Percentiles rank a stretch among this genome's conserved stretches.
phyloP scores from a whole-genome alignment of 2,329 filamentous ascomycete genomes.

The Capronia epimyces region DNA sequence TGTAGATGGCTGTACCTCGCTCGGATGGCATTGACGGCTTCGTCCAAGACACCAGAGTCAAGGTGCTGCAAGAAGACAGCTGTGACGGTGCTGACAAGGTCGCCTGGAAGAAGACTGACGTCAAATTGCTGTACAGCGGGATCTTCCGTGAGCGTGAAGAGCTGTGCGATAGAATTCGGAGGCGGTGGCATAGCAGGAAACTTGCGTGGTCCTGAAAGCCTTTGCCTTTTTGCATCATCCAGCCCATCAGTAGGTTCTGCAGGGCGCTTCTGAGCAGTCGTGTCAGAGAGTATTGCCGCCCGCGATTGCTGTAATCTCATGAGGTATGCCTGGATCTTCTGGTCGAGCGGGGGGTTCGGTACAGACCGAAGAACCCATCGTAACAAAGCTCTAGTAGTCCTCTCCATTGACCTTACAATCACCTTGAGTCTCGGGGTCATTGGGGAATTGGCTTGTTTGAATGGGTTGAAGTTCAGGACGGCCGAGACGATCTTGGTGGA shows the following conservation, averaged over 20 bases:
- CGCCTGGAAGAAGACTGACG: slow-evolving; percentile 68
- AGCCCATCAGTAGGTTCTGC: slow-evolving; percentile 66
- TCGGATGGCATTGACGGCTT: slow-evolving; percentile 60
- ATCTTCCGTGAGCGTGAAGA: slow-evolving; percentile 81
- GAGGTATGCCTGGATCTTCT: slow-evolving; percentile 79
- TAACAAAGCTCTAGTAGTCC: slow-evolving; percentile 78
- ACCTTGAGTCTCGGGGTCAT: slow-evolving; percentile 76
- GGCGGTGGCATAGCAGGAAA: slow-evolving; percentile 69
- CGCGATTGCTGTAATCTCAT: slow-evolving; percentile 75
- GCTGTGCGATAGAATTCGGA: slow-evolving; percentile 69
- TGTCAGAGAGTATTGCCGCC: slow-evolving; percentile 72
- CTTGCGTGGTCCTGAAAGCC: slow-evolving; percentile 53
- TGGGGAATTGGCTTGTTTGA: slow-evolving; percentile 70
- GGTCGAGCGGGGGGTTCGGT: slow-evolving; percentile 67
- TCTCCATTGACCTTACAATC: slow-evolving; percentile 87
- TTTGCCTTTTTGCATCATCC: slow-evolving; percentile 76
- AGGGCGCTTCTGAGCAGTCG: slow-evolving; percentile 63
- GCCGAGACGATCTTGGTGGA: slow-evolving; percentile 80
- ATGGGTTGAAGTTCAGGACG: slow-evolving; percentile 84
- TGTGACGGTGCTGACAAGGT: slow-evolving; percentile 74
- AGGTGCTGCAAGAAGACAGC: slow-evolving; percentile 69
- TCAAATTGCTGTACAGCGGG: slow-evolving; percentile 72
- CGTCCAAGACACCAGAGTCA: slow-evolving; percentile 62
- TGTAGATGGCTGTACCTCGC: slow-evolving; percentile 30
- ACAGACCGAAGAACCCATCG: slow-evolving; percentile 82